phyloP scores from a whole-genome alignment of 2,329 filamentous ascomycete species.

The Beauveria asiatica region DNA sequence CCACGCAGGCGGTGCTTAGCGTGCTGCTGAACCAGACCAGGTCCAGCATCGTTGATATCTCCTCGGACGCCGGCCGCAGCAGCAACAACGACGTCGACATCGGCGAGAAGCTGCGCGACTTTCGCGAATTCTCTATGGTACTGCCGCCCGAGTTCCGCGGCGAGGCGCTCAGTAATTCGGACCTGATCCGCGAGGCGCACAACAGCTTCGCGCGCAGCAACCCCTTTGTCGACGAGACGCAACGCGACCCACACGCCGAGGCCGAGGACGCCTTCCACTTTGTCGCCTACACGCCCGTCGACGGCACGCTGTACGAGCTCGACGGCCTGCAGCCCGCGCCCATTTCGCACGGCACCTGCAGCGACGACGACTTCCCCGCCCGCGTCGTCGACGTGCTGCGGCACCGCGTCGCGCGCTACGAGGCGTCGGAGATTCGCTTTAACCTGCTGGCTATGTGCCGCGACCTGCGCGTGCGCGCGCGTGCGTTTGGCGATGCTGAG shows the following conservation, averaged over 20 bases:
- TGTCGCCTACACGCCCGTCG: slow-evolving; percentile 82
- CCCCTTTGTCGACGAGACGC: slow-evolving; percentile 89
- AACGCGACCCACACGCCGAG: slow-evolving; percentile 51
- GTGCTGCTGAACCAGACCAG: slow-evolving; percentile 79
- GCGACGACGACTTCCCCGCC: slow-evolving; percentile 61
- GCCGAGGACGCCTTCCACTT: slow-evolving; percentile 95
- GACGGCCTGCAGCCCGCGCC: slow-evolving; percentile 91
- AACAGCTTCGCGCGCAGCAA: slow-evolving; percentile 84
- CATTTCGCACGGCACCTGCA: slow-evolving; percentile 76
- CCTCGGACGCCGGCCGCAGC: slow-evolving; percentile 43
- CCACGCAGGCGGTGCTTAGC: slow-evolving; percentile 87
- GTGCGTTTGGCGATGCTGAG: slow-evolving; percentile 75
- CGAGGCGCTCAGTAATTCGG: slow-evolving; percentile 53
- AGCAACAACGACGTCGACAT: slow-evolving; percentile 48
- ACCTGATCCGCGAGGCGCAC: slow-evolving; percentile 69
- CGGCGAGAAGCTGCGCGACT: slow-evolving; percentile 61
- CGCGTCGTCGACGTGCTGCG: slow-evolving; percentile 83
- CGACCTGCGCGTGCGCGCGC: slow-evolving; percentile 68
- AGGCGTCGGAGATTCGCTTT: slow-evolving; percentile 81
- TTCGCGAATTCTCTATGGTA: slow-evolving; percentile 80
- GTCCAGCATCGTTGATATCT: slow-evolving; percentile 23
- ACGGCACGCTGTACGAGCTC: slow-evolving; percentile 79
- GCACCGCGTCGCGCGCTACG: slow-evolving; percentile 76
- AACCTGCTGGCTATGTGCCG: slow-evolving; percentile 89
- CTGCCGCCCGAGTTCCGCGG: slow-evolving; percentile 67